Base-by-base conservation (phyloP, 225 moss, liverwort and hornwort species). In the Thuidium tamariscinum region DNA sequence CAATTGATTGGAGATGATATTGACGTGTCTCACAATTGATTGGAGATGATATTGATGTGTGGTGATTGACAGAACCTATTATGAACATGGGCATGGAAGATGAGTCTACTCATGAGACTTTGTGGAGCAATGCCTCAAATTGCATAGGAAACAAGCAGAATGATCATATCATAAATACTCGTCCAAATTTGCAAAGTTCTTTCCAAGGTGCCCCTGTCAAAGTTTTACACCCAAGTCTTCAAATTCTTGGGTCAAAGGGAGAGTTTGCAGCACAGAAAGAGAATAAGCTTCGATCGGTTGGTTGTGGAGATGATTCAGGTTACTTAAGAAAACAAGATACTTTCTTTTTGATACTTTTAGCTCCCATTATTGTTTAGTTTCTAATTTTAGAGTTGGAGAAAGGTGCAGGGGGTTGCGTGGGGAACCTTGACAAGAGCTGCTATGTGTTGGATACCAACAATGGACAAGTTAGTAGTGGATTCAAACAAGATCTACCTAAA, bases 291-390 rank as follows among this genome's bases (percentile, higher is more conserved):
- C 74, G 82, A 26, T 86, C 72, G 32, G 21, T 74, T 68, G 80
- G 56, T 44, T 77, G 75, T 67, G 86, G 85, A 83, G 89, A 77
- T 34, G 81, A 82, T 63, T 82, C 89, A 88, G 89, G 92, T 92
- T 30, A 22, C 36, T 77, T 36, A 46, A n/a, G 61, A 80, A 41
- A 52, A 63, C 41, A 32, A 41, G 48, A 46, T 68, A 65, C 59
- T 57, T 61, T 83, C 11, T 23, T 54, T 59, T 29, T 25, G 16
- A 21, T 61, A 19, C 13, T 79, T 72, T 63, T 26, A 71, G 56
- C 26, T 55, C 34, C 30, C 34, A 18, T 60, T 27, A 8, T 80
- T 79, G 72, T 74, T 82, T 32, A 37, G 69, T 65, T 74, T 11
- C n/a, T 86, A 27, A 87, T 29, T 73, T 16, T 42, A 86, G 61